Conservation (phyloP, 2,329 filamentous ascomycete genomes). For the Aspergillus quadricinctus region DNA sequence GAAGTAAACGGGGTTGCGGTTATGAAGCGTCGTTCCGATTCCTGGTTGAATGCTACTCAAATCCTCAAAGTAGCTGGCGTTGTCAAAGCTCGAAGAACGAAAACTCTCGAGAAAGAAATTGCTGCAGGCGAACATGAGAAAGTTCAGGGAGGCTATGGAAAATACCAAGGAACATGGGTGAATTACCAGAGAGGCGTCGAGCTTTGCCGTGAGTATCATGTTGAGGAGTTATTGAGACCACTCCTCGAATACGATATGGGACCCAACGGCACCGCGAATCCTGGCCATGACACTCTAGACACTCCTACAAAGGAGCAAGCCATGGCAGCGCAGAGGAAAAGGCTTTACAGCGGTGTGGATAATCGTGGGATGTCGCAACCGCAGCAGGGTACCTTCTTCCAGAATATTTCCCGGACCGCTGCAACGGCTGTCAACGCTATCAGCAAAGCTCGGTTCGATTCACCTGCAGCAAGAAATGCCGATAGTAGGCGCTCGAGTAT, state of each 20-base stretch:
- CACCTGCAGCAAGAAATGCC: slow-evolving; percentile 65
- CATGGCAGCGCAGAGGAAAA: slow-evolving; percentile 91
- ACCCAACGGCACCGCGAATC: slow-evolving; percentile 56
- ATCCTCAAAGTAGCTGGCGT: slow-evolving; percentile 97
- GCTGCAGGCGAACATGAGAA: slow-evolving; percentile 96
- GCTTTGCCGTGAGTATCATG: slow-evolving; percentile 73
- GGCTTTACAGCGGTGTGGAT: slow-evolving; percentile 78
- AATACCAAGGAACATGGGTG: slow-evolving; percentile 99
- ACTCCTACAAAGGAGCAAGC: slow-evolving; percentile 98
- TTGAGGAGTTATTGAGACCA: slow-evolving; percentile 45
- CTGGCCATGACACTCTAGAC: slow-evolving; percentile 72
- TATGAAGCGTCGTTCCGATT: slow-evolving; percentile 92
- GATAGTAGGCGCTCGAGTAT: slow-evolving; percentile 64
- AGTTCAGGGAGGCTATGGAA: slow-evolving; percentile 95
- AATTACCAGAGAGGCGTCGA: slow-evolving; percentile 87
- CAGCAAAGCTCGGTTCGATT: slow-evolving; percentile 92
- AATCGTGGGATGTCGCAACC: slow-evolving; percentile 58
- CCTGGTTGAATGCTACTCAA: slow-evolving; percentile 96
- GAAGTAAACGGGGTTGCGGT: slow-evolving; percentile 89
- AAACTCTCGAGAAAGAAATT: slow-evolving; percentile 97
- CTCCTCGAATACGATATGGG: slow-evolving; percentile 48
- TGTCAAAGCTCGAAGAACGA: slow-evolving; percentile 95
- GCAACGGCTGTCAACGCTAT: slow-evolving; percentile 93
- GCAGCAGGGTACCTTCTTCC: slow-evolving; percentile 85
- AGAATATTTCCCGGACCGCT: slow-evolving; percentile 90